Base-by-base conservation (phyloP, 2,329 filamentous ascomycete genomes). In the Ascochyta rabiei region DNA sequence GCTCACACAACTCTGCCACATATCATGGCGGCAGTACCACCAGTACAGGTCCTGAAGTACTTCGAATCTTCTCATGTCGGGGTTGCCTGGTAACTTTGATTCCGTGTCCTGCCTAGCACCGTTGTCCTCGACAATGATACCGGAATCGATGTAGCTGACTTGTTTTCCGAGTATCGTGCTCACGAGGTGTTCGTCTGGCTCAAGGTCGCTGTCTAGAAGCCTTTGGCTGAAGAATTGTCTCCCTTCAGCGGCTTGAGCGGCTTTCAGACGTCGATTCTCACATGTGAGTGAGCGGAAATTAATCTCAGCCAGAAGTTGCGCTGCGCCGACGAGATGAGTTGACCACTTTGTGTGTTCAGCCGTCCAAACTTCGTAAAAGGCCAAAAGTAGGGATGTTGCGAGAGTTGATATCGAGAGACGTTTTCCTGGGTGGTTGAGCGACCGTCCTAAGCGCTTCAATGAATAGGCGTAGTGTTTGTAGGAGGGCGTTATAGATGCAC, bases 321-420 rank as follows among this genome's bases (percentile, higher is more conserved):
- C 87, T 9, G 91, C 90, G 12, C 95, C 95, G 42, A 90, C 86
- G 33, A 98, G 80, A 75, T 98, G 95, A 58, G 90, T 93, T 68
- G 90, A 95, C 95, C 95, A 99, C 73, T 96, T 96, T 50, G 89
- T 87, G 67, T 98, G 93, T 63, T 99, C 93, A 19, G 92, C 93
- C 31, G 89, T 89, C 87, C 93, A 95, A 16, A 97, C 90, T 73
- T 98, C 95, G 68, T 96, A 98, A 72, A 92, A 98, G 0, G 88
- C 91, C 7, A 99, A 82, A 7, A 98, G 79, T 31, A 97, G 80
- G 0, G 91, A 92, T 2, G 93, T 92, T 7, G 93, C 93, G n/a
- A 98, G 79, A 0, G 92, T 97, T 1, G 90, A 86, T 8, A 91
- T 84, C 51, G 91, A 86, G 8, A 87, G 86, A 48, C 92, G 86